Evolutionary conservation across 2,329 filamentous ascomycete species (phyloP).

Genomic region (Fusarium sp.): DNA sequence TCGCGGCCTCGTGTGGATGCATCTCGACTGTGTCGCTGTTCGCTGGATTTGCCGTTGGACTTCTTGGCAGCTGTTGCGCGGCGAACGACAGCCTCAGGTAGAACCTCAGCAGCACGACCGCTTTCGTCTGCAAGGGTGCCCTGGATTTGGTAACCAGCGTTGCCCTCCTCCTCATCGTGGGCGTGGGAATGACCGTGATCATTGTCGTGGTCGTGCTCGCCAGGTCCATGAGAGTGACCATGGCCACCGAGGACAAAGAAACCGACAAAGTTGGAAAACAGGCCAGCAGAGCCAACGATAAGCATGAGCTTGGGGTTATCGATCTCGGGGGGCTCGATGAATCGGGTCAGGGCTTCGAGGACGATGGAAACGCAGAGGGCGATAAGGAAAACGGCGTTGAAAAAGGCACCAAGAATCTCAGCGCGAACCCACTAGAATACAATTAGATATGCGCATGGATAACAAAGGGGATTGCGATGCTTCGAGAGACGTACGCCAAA

Average conservation of each 20-base stretch:
- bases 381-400: conserved; percentile 98
- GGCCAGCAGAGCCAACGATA: conserved; percentile 86
- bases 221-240: conserved; percentile 80
- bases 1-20: conserved; percentile 55
- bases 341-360: conserved; percentile 91
- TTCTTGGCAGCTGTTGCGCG: conserved; percentile 54
- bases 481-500: conserved; percentile 77
- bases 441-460: conserved; percentile 38
- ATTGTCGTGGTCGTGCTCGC: conserved; percentile 62
- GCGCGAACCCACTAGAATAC: conserved; percentile 88
- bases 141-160: conserved; percentile 56
- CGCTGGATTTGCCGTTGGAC: conserved; percentile 53
- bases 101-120: conserved; percentile 70
- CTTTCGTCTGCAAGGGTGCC: conserved; percentile 65
- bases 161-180: conserved; percentile 65
- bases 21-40: conserved; percentile 45
- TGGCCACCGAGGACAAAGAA: conserved; percentile 94
- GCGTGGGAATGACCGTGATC: conserved; percentile 52
- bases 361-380: conserved; percentile 97
- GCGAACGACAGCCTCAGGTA: conserved; percentile 72
- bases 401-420: conserved; percentile 94
- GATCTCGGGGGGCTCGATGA: conserved; percentile 91
- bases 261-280: conserved; percentile 89
- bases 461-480: neutral
- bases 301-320: conserved; percentile 87